Conservation (phyloP, 2,329 filamentous ascomycete genomes). For the Tolypocladium inflatum region DNA sequence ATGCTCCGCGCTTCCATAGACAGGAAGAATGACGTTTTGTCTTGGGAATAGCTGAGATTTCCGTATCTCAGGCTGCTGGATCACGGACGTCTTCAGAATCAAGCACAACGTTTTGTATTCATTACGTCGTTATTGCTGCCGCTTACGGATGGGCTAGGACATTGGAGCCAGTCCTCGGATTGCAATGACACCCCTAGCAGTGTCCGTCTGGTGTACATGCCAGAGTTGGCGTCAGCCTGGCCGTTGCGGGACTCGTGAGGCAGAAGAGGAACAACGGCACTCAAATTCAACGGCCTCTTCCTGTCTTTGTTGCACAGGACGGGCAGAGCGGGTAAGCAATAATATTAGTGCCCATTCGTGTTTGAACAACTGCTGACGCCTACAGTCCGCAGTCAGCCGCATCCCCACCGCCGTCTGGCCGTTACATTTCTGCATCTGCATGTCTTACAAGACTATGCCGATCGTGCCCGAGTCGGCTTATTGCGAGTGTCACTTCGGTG, state of each 20-base stretch:
- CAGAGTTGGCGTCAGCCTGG: no score
- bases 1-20: no score
- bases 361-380: not conserved
- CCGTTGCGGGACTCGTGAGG: no score
- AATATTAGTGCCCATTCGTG: not conserved
- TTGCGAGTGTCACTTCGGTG: not conserved
- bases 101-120: not conserved
- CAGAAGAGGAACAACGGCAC: not conserved
- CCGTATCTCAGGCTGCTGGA: not conserved
- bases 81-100: not conserved
- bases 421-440: not conserved
- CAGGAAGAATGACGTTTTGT: no score
- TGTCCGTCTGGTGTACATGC: no score
- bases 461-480: not conserved
- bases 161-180: not conserved
- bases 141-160: not conserved
- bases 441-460: not conserved
- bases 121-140: no score
- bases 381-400: not conserved
- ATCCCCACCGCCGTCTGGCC: not conserved
- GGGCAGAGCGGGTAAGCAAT: not conserved
- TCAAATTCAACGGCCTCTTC: no score
- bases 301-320: not conserved
- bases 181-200: not conserved
- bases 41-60: not conserved